These are phyloP conservation scores for Paramecium octaurelia DNA, from an alignment of 73 alveolate genomes.

Conservation along the genomic window DNA sequence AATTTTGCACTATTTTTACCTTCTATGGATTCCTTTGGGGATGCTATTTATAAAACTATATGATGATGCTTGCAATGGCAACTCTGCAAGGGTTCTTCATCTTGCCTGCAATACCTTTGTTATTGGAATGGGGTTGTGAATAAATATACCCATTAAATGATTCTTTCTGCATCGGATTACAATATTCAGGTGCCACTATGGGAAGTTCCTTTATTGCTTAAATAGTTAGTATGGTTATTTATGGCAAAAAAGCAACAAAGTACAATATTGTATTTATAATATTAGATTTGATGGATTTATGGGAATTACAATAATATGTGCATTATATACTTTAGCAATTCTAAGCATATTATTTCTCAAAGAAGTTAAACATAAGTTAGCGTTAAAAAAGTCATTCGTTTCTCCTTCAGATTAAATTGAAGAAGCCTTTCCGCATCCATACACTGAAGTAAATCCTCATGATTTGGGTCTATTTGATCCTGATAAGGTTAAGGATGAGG, in stretches of 20 bases:
- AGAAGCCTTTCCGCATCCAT: not conserved
- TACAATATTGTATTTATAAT: not conserved
- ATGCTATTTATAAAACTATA: not conserved
- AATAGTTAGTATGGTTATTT: not conserved
- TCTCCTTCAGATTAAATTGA: not conserved
- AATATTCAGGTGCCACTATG: slow-evolving; percentile 49
- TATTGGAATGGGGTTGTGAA: slow-evolving; percentile 44
- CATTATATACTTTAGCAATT: not conserved
- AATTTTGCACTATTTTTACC: slow-evolving; percentile 8
- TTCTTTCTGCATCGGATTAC: slow-evolving; percentile 30
- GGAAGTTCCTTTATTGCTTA: slow-evolving; percentile 41
- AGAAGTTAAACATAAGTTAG: slow-evolving; percentile 13
- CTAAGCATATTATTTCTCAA: not conserved
- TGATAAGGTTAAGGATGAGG: not conserved
- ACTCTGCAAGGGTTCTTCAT: slow-evolving; percentile 18
- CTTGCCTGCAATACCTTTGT: slow-evolving; percentile 33
- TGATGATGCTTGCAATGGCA: not conserved
- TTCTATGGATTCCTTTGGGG: slow-evolving; percentile 23
- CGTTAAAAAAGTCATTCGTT: not conserved
- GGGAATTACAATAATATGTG: not conserved
- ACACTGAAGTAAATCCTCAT: slow-evolving; percentile 13
- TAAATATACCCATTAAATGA: slow-evolving; percentile 36
- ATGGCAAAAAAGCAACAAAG: slow-evolving; percentile 1
- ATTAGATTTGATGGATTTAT: not conserved
- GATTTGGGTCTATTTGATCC: not conserved